Evolutionary conservation across 2,329 filamentous ascomycete genomes (phyloP), one percentile per base, ranked within the genome.

Genomic region (Didymella lethalis): DNA sequence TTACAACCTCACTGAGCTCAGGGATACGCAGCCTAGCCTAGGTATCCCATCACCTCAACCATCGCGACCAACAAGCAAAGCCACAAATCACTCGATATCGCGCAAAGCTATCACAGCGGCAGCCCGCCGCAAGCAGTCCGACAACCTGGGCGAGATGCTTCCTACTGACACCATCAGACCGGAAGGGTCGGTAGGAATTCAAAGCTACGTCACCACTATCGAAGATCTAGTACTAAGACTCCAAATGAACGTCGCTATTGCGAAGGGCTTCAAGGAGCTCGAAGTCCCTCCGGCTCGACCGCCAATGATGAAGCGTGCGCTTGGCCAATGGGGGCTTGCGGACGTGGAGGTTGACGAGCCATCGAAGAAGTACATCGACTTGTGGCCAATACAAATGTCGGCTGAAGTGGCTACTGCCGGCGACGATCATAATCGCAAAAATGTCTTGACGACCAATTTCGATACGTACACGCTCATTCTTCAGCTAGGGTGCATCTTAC

Each of bases 371-470:
- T 94, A 89, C 69, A 91, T 96, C 61, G 92, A 96, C 70, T 79
- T 96, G 4, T 96, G 92, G 92, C 92, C 92, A 0, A 95, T 96
- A 52, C 93, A 96, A 65, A 96, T 96, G 91, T 94, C 92, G 6
- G 92, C 92, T 1, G 91, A 94, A 68, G 85, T 95, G 32, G 85
- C 87, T 0, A 82, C 89, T 1, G 87, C 63, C 14, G 69, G 71
- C 5, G 73, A 63, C 84, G 71, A 73, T 34, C 65, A 68, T 3
- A 66, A 64, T 11, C 84, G 83, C 59, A 80, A 84, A 61, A 87
- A 86, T 67, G 83, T 95, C 6, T 76, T 94, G 54, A 96, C 92
- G 0, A 95, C 91, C 0, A 96, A 96, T 65, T 96, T 96, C 74
- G 92, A 96, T 74, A 96, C 92, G 0, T 96, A 93, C 84, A 86